Evolutionary conservation across 306 rosid genomes (phyloP).

Genomic region (Cercis canadensis): DNA sequence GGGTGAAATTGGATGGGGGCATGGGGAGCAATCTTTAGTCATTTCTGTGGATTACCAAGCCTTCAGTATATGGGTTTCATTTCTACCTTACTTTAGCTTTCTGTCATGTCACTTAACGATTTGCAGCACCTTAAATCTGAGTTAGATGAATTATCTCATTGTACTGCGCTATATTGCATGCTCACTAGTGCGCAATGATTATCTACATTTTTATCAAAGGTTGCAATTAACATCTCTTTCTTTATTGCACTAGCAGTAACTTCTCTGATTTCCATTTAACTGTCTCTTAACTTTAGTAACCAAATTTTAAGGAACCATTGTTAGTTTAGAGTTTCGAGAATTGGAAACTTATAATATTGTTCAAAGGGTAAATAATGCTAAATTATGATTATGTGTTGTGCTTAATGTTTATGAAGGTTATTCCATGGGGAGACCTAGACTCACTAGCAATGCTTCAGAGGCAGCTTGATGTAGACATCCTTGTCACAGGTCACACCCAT

Average conservation of each 20-base stretch:
- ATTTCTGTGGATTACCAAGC: not conserved
- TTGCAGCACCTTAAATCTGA: slow-evolving; percentile 13
- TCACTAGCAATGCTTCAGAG: slow-evolving; percentile 99
- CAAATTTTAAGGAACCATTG: not conserved
- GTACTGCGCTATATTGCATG: not conserved
- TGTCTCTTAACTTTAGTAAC: no score
- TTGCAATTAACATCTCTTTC: not conserved
- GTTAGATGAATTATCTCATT: slow-evolving; percentile 4
- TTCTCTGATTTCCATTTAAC: no score
- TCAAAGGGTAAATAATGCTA: not conserved
- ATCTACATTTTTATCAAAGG: not conserved
- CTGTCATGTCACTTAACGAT: not conserved
- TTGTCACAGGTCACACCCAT: slow-evolving; percentile 96
- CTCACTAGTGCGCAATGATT: not conserved
- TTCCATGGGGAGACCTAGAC: slow-evolving; percentile 99
- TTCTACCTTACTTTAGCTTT: no score
- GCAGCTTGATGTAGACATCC: slow-evolving; percentile 99
- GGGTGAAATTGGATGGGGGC: no score
- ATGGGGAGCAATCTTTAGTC: no score
- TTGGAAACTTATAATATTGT: no score
- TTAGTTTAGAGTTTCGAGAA: not conserved
- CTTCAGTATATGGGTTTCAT: no score
- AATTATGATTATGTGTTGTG: slow-evolving; percentile 2
- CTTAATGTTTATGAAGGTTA: slow-evolving; percentile 66
- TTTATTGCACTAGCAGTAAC: slow-evolving; percentile 1